Base-by-base conservation (phyloP, 495 filamentous ascomycete genomes). In the Tuber aestivum region DNA sequence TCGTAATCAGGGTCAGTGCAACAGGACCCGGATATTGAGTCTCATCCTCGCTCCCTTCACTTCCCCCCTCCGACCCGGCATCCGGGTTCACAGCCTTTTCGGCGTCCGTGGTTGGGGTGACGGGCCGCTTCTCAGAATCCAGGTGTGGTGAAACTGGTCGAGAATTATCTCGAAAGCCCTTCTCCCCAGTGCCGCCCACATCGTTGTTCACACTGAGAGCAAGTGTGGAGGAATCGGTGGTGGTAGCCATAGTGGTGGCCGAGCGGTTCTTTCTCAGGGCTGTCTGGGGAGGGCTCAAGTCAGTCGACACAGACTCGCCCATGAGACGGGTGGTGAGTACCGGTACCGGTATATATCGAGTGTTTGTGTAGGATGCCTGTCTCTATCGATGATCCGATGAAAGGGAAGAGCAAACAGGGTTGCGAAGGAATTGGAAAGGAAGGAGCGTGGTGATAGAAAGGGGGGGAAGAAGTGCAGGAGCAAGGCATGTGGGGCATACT, bases 1-100 rank as follows among this genome's bases (percentile, higher is more conserved):
- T 84, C 1, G 88, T 88, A 74, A 92, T 91, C 45, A 91, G 79
- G 27, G 79, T 76, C 8, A 92, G 83, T 72, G 85, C 89, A 79
- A 85, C 85, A 27, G 83, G 81, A 0, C 75, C 83, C 0, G 89
- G 90, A 77, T 90, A 91, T 61, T 87, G 84, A 1, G 73, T 73
- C 35, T 84, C 78, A 48, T 85, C 83, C 27, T 86, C 86, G 27
- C 21, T 45, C 16, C 20, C 56, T 27, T 78, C 77, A n/a, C 69
- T 70, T 20, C 16, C 37, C 9, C 74, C 72, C 41, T 45, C 71
- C 69, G 76, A 71, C 6, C 42, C 44, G 6, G 44, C 27, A 23
- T 38, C 44, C 21, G 23, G 32, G n/a, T 42, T 35, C 72, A 41
- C 20, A 45, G 23, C 50, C 56, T 32, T 37, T n/a, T 42, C 20